phyloP scores from a whole-genome alignment of 2,329 filamentous ascomycete species.

The Botryosphaeria dothidea region DNA sequence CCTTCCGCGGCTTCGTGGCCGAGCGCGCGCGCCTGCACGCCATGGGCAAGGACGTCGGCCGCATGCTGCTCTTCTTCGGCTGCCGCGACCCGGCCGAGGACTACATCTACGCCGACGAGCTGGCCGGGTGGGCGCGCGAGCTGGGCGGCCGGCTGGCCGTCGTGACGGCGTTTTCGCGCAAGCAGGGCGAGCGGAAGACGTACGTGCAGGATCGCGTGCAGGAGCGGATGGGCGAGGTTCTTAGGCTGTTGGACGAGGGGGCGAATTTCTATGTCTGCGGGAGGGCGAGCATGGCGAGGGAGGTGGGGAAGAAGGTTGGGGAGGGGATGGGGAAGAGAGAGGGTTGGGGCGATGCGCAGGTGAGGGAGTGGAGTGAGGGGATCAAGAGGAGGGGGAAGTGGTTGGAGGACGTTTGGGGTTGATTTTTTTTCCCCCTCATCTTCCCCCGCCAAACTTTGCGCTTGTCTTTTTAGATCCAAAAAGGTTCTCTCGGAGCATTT shows the following conservation, averaged over 20 bases:
- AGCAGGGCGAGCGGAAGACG: slow-evolving; percentile 47
- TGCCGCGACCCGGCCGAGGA: slow-evolving; percentile 59
- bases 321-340: slow-evolving; percentile 37
- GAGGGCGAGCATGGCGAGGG: slow-evolving; percentile 49
- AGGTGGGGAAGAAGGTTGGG: slow-evolving; percentile 44
- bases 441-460: too few relatives aligned
- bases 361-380: slow-evolving; percentile 49
- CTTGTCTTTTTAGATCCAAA: too few relatives aligned
- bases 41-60: slow-evolving; percentile 56
- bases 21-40: slow-evolving; percentile 42
- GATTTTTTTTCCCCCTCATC: background rate
- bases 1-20: slow-evolving; percentile 47
- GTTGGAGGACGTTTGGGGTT: slow-evolving; percentile 58
- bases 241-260: slow-evolving; percentile 48
- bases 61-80: slow-evolving; percentile 65
- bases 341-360: slow-evolving; percentile 42
- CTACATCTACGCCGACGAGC: slow-evolving; percentile 60
- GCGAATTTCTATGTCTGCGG: slow-evolving; percentile 68
- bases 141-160: slow-evolving; percentile 64
- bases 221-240: slow-evolving; percentile 47
- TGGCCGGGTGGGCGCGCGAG: slow-evolving; percentile 59
- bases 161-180: slow-evolving; percentile 56
- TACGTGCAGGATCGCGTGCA: slow-evolving; percentile 57
- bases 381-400: slow-evolving; percentile 54
- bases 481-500: too few relatives aligned